Evolutionary conservation across 2,329 filamentous ascomycete genomes (phyloP).

Genomic region (Pseudogymnoascus sp.): DNA sequence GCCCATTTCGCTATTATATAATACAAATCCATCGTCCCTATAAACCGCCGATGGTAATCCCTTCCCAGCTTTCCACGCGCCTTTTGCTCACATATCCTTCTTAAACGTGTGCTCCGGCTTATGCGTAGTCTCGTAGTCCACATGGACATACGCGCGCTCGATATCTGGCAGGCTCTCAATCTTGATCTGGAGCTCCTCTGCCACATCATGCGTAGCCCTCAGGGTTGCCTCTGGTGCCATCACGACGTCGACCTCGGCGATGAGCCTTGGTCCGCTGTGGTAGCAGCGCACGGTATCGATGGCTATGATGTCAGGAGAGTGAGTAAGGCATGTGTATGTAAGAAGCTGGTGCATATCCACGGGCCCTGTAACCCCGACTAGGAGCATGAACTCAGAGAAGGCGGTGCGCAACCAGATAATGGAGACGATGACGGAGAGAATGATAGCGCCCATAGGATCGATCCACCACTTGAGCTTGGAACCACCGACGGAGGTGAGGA

Average conservation of each 20-base stretch:
- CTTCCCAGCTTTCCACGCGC: not conserved
- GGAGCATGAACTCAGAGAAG: constrained; percentile 78
- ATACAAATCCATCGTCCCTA: not conserved
- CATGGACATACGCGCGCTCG: constrained; percentile 91
- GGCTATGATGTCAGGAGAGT: constrained; percentile 68
- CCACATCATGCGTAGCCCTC: constrained; percentile 78
- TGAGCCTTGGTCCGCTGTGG: constrained; percentile 77
- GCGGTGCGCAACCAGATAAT: constrained; percentile 77
- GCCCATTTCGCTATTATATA: not conserved
- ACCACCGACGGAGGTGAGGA: constrained; percentile 85
- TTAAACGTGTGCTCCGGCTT: constrained; percentile 71
- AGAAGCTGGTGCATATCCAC: constrained; percentile 85
- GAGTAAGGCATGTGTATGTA: constrained; percentile 92
- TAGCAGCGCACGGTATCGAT: constrained; percentile 96
- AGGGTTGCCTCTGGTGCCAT: constrained; percentile 72
- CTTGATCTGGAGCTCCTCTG: constrained; percentile 89
- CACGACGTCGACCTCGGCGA: constrained; percentile 93
- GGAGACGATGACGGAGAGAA: constrained; percentile 71
- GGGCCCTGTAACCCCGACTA: constrained; percentile 82
- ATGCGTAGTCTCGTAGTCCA: constrained; percentile 94
- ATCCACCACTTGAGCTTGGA: constrained; percentile 89
- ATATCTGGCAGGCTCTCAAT: constrained; percentile 85
- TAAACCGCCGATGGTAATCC: not conserved
- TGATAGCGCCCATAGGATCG: constrained; percentile 82
- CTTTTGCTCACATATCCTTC: constrained; percentile 44